Conservation (phyloP, 73 alveolate genomes). For the Paramecium tetraurelia region DNA sequence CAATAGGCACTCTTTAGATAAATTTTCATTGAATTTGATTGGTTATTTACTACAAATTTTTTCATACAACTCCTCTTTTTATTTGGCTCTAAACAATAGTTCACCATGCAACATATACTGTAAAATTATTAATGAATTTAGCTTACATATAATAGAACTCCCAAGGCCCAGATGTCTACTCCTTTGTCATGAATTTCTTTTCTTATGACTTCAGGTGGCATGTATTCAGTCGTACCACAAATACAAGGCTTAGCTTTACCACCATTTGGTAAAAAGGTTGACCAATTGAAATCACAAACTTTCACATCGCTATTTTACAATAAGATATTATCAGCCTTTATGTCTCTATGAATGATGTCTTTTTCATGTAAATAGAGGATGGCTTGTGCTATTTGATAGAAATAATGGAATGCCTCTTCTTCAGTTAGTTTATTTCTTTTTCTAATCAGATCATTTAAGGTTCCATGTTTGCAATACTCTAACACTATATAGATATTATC, state of each 20-base stretch:
- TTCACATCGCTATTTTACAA: not conserved
- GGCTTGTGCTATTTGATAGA: not conserved
- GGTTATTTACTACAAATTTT: not conserved
- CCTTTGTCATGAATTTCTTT: not conserved
- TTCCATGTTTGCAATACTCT: not conserved
- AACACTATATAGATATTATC: not conserved
- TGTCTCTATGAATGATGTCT: not conserved
- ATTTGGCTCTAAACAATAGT: not conserved
- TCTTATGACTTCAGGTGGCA: conserved; percentile 12
- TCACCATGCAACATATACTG: conserved; percentile 8
- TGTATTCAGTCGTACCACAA: conserved; percentile 30
- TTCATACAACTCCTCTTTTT: not conserved
- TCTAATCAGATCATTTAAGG: not conserved
- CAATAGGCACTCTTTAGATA: not conserved
- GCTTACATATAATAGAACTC: not conserved
- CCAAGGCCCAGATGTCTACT: conserved; percentile 28
- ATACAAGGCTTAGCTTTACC: not conserved
- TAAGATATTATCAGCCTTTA: not conserved
- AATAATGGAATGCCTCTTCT: conserved; percentile 22
- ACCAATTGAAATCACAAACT: conserved; percentile 47
- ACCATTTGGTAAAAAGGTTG: not conserved
- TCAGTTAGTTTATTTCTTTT: conserved; percentile 47
- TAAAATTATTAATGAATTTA: not conserved
- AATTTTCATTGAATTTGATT: not conserved
- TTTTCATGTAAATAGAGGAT: not conserved